phyloP scores from a whole-genome alignment of 345 rosid genomes.

The Ceriops decandra region DNA sequence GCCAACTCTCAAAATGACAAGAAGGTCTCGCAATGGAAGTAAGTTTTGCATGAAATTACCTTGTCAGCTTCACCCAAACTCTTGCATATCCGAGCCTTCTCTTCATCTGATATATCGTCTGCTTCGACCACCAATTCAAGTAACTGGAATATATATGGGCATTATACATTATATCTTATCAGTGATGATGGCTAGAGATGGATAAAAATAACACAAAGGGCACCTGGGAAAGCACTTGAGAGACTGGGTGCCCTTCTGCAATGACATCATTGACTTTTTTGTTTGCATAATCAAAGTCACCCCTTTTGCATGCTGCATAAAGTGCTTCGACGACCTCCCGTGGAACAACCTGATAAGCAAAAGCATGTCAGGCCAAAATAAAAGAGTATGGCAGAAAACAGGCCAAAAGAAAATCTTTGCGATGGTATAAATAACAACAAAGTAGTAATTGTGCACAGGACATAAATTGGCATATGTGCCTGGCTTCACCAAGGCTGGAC shows the following conservation, averaged over 20 bases:
- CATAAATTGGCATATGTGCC: too few species aligned
- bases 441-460: too few species aligned
- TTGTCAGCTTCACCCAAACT: conserved; percentile 73
- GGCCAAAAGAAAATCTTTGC: background rate
- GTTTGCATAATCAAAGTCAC: conserved; percentile 83
- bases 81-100: conserved; percentile 88
- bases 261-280: conserved; percentile 74
- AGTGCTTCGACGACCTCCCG: conserved; percentile 54
- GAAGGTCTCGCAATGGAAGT: background rate
- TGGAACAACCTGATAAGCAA: conserved; percentile 59
- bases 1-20: too few species aligned
- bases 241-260: conserved; percentile 88
- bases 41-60: conserved; percentile 36
- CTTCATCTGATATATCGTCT: conserved; percentile 74
- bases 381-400: background rate
- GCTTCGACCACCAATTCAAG: conserved; percentile 62
- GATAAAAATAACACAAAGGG: conserved; percentile 7
- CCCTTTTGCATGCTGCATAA: conserved; percentile 69
- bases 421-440: background rate
- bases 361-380: background rate
- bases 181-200: conserved; percentile 1
- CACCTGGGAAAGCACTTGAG: conserved; percentile 86
- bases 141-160: conserved; percentile 43
- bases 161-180: conserved; percentile 1
- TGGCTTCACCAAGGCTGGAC: background rate